phyloP scores from a whole-genome alignment of 116 monocot species.

The Cymodocea nodosa region DNA sequence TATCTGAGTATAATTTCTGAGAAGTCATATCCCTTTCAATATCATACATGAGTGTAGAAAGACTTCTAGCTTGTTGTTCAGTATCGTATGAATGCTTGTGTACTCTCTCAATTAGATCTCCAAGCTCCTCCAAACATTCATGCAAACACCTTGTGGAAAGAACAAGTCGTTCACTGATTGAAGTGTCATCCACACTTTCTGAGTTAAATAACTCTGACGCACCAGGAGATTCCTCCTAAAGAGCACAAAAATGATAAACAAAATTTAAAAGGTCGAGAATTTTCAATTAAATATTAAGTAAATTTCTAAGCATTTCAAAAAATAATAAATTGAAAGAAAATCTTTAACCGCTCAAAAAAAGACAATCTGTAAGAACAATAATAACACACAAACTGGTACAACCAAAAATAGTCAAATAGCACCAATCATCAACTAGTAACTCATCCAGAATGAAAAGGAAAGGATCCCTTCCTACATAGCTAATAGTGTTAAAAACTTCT shows the following conservation, averaged over 20 bases:
- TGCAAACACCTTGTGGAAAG: constrained; percentile 15
- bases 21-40: constrained; percentile 29
- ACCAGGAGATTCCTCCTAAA: constrained; percentile 22
- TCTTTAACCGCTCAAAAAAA: no score
- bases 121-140: constrained; percentile 31
- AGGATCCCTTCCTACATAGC: no score
- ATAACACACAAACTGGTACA: no score
- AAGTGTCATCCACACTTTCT: constrained; percentile 20
- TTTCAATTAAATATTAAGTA: background rate
- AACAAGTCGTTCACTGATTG: constrained; percentile 27
- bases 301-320: no score
- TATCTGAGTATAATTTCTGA: constrained; percentile 30
- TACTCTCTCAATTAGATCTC: constrained; percentile 33
- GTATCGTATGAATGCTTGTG: constrained; percentile 26
- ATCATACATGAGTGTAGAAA: constrained; percentile 21
- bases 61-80: constrained; percentile 22
- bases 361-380: no score
- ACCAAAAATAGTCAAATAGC: no score
- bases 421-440: no score
- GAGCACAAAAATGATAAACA: background rate
- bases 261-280: background rate
- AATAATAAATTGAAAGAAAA: no score
- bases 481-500: no score
- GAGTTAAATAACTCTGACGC: constrained; percentile 14
- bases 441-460: no score